phyloP scores from a whole-genome alignment of 164 flowering plant genomes.

The Vitis vinifera region DNA sequence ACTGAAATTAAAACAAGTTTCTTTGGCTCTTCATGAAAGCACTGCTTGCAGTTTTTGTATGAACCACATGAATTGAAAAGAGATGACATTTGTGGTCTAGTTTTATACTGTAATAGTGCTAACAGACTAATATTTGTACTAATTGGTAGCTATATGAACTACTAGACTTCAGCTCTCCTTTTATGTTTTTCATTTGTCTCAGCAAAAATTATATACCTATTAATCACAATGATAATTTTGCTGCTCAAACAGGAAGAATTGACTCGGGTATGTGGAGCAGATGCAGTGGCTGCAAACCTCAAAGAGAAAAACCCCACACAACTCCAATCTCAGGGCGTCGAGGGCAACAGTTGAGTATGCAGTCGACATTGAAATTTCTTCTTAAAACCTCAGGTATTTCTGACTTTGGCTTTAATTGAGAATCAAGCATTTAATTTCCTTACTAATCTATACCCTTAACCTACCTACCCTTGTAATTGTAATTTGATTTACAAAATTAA shows the following conservation, averaged over 20 bases:
- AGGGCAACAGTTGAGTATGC: slow-evolving; percentile 31
- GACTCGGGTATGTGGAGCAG: slow-evolving; percentile 51
- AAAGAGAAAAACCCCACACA: slow-evolving; percentile 24
- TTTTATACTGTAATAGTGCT: no score
- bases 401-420: slow-evolving; percentile 13
- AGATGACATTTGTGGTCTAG: no score
- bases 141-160: no score
- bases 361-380: slow-evolving; percentile 3
- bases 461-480: slow-evolving; percentile 8
- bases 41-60: no score
- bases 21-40: no score
- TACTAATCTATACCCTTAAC: slow-evolving; percentile 29
- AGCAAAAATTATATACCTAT: no score
- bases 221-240: no score
- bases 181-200: no score
- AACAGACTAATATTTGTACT: no score
- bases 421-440: slow-evolving; percentile 9
- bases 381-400: slow-evolving; percentile 5
- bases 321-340: slow-evolving; percentile 31
- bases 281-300: slow-evolving; percentile 39
- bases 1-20: no score
- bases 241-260: slow-evolving; percentile 61
- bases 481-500: slow-evolving; percentile 5
- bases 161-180: no score
- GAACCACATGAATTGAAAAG: no score